phyloP scores from a whole-genome alignment of 192 early-diverging fungal species.

The Borealophlyctis nickersoniae region DNA sequence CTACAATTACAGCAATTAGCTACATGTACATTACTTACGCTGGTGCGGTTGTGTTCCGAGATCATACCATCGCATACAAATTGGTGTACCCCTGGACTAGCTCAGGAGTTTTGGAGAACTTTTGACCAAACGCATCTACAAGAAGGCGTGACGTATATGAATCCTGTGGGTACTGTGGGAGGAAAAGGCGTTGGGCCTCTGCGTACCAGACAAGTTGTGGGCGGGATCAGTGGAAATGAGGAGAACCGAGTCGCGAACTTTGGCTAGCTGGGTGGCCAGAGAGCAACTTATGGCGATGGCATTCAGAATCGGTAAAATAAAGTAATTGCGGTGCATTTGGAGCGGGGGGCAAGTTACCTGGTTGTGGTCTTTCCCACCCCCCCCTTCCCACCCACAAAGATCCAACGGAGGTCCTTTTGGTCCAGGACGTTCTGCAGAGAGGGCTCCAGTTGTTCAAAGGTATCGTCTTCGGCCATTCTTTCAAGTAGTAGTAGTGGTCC shows the following conservation, averaged over 20 bases:
- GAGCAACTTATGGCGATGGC: no score
- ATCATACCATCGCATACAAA: slow-evolving; percentile 87
- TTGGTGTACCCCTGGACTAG: slow-evolving; percentile 93
- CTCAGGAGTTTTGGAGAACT: slow-evolving; percentile 95
- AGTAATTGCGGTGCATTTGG: no score
- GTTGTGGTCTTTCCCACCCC: slow-evolving; percentile 94
- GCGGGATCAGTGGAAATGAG: slow-evolving; percentile 99
- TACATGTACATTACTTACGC: background rate
- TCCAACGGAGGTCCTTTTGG: slow-evolving; percentile 94
- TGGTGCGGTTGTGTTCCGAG: background rate
- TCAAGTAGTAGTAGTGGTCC: no score
- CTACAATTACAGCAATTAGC: no score
- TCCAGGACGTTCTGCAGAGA: slow-evolving; percentile 95
- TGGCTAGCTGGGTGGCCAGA: slow-evolving; percentile 88
- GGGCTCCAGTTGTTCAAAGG: slow-evolving; percentile 53
- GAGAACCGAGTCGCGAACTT: slow-evolving; percentile 87
- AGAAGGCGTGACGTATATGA: no score
- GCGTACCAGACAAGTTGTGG: slow-evolving; percentile 87
- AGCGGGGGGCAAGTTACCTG: slow-evolving; percentile 26
- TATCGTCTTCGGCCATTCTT: slow-evolving; percentile 15
- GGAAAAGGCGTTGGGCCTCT: background rate
- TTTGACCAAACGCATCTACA: slow-evolving; percentile 98
- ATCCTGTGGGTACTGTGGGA: no score
- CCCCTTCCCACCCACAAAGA: slow-evolving; percentile 99
- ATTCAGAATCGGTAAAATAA: no score